Percentiles rank a stretch among this genome's conserved stretches.
Conservation (phyloP, 371 early-diverging fungal genomes). For the Mortierella sp. region DNA sequence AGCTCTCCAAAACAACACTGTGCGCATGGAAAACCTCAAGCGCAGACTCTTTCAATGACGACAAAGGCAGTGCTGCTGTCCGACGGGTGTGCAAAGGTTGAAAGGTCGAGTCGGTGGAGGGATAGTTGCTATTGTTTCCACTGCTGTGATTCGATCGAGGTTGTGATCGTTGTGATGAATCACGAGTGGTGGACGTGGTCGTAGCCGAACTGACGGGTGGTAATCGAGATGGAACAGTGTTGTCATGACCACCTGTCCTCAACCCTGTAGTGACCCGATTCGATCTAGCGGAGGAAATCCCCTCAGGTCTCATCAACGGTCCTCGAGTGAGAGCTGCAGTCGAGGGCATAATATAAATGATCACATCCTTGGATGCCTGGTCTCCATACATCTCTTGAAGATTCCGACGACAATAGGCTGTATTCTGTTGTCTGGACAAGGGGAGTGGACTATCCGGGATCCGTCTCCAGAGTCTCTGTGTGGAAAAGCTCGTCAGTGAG, state of each 20-base stretch:
- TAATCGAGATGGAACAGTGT: too few relatives aligned
- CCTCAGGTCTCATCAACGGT: background rate
- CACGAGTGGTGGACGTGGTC: too few relatives aligned
- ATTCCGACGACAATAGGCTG: slow-evolving; percentile 50
- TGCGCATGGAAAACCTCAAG: slow-evolving; percentile 30
- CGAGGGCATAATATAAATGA: slow-evolving; percentile 15
- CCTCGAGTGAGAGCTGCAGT: too few relatives aligned
- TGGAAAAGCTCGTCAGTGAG: slow-evolving; percentile 22
- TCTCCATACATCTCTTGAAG: slow-evolving; percentile 44
- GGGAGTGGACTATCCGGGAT: slow-evolving; percentile 28
- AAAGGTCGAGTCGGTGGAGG: background rate
- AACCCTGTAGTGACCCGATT: too few relatives aligned
- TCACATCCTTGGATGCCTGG: slow-evolving; percentile 32
- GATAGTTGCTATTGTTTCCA: background rate
- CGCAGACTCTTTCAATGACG: background rate
- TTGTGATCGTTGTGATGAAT: too few relatives aligned
- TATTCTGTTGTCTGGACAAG: slow-evolving; percentile 31
- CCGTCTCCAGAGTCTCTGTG: slow-evolving; percentile 1
- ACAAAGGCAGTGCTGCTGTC: background rate
- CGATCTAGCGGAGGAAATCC: too few relatives aligned
- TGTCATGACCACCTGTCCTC: too few relatives aligned
- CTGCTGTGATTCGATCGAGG: too few relatives aligned
- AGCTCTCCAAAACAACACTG: slow-evolving; percentile 39
- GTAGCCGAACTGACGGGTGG: too few relatives aligned
- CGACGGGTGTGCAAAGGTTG: background rate